These are phyloP conservation scores for Podospora tetraspora DNA, from an alignment of 495 filamentous ascomycete genomes.

Conservation along the genomic window DNA sequence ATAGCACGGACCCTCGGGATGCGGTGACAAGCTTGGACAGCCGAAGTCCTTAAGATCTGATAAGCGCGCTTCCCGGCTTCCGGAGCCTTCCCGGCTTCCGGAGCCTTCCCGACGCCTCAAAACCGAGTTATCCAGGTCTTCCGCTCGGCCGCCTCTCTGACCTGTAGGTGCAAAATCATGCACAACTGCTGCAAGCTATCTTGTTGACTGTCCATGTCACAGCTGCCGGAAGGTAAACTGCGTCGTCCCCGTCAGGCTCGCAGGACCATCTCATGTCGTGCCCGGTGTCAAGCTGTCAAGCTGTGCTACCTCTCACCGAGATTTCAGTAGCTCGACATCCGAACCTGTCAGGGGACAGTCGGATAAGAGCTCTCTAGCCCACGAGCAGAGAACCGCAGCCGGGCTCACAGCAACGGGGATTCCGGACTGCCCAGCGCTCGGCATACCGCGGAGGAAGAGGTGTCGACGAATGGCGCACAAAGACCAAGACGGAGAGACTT, in stretches of 20 bases:
- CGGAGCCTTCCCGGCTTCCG: neutral
- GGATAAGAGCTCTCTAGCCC: neutral
- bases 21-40: neutral
- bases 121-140: neutral
- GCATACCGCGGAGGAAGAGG: neutral
- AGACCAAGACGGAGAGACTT: neutral
- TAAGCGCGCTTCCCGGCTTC: neutral
- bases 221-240: neutral
- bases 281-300: neutral
- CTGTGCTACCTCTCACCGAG: neutral
- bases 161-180: neutral
- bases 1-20: constrained; percentile 4
- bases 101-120: neutral
- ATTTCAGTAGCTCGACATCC: neutral
- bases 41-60: neutral
- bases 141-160: neutral
- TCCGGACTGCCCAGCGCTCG: neutral
- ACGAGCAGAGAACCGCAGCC: neutral
- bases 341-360: neutral
- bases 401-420: neutral
- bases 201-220: neutral
- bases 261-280: neutral
- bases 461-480: neutral
- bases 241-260: neutral
- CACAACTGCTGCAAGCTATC: neutral